A percentile compares a stretch with the other conserved stretches of the same genome.
Evolutionary conservation across 805 yeast genomes (phyloP).

Genomic region (Candida mattraensis): DNA sequence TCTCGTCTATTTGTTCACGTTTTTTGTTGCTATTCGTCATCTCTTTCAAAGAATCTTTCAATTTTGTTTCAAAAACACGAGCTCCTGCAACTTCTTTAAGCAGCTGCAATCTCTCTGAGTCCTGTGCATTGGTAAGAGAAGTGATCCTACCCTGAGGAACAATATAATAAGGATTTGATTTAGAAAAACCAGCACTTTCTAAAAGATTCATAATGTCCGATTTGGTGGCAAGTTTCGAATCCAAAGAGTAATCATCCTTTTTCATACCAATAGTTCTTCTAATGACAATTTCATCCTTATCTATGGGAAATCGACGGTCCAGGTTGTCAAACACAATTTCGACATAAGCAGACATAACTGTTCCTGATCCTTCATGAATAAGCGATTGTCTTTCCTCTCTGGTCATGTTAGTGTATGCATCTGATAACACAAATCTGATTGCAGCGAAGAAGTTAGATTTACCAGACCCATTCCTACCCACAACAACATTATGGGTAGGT

Average conservation of each 20-base stretch:
- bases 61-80: slow-evolving; percentile 77
- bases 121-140: slow-evolving; percentile 84
- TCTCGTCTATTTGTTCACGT: slow-evolving; percentile 69
- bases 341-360: slow-evolving; percentile 89
- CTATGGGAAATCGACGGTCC: slow-evolving; percentile 71
- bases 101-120: slow-evolving; percentile 71
- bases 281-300: slow-evolving; percentile 66
- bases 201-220: slow-evolving; percentile 77
- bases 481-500: slow-evolving; percentile 81
- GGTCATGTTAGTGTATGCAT: slow-evolving; percentile 80
- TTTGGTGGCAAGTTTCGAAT: slow-evolving; percentile 75
- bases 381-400: slow-evolving; percentile 84
- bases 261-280: slow-evolving; percentile 91
- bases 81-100: slow-evolving; percentile 96
- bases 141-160: slow-evolving; percentile 97
- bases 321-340: slow-evolving; percentile 84
- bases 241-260: slow-evolving; percentile 86
- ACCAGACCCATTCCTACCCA: slow-evolving; percentile 96
- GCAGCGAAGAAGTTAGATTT: slow-evolving; percentile 96
- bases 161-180: slow-evolving; percentile 89
- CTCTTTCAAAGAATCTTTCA: slow-evolving; percentile 75
- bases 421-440: slow-evolving; percentile 86
- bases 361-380: slow-evolving; percentile 87
- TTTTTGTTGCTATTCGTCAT: slow-evolving; percentile 73
- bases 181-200: slow-evolving; percentile 90